Evolutionary conservation across 2,329 filamentous ascomycete species (phyloP), one percentile per base, ranked within the genome.

Genomic region (Thermoascus crustaceus): DNA sequence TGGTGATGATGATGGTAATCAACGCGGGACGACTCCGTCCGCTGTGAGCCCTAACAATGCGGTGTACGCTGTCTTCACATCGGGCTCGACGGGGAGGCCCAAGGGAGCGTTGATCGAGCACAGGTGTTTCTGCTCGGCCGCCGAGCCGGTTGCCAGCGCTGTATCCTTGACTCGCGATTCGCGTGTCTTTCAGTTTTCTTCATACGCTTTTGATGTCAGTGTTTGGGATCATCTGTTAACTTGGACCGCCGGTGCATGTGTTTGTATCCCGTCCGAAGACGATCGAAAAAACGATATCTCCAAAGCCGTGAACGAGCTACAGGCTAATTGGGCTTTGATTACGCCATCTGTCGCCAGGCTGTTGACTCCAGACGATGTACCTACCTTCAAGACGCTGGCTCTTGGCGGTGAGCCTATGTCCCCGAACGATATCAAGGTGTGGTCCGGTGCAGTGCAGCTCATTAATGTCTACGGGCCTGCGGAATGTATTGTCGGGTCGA

Each of bases 41-140:
- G n/a, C n/a, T n/a, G n/a, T n/a, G n/a, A n/a, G n/a, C 13, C 21
- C 24, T 5, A 10, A 20, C 7, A 24, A 31, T 8, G 18, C 32
- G 4, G 29, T 24, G 5, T 80, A 73, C 47, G 63, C 75, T 4
- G 64, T 79, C 5, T 72, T 77, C 41, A 68, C 67, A 3, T 67
- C 67, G 1, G 68, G 69, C 0, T 68, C 69, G 2, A 67, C 69
- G 2, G 66, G 64, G 29, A 63, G 61, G 25, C 68, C 71, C 0
- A 71, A 72, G 37, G 75, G 74, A 4, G 67, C 77, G 11, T 68
- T 75, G 22, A 74, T 77, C 39, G 71, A 68, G 2, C 77, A 80
- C 42, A 57, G 59, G 0, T 67, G 73, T 0, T 58, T 77, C 1
- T 68, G 72, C 1, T 71, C 72, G 0, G 61, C 64, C 0, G 67